Evolutionary conservation across 305 asterid genomes (phyloP), one percentile per base, ranked within the genome.

Genomic region (Fraxinus paxiana): DNA sequence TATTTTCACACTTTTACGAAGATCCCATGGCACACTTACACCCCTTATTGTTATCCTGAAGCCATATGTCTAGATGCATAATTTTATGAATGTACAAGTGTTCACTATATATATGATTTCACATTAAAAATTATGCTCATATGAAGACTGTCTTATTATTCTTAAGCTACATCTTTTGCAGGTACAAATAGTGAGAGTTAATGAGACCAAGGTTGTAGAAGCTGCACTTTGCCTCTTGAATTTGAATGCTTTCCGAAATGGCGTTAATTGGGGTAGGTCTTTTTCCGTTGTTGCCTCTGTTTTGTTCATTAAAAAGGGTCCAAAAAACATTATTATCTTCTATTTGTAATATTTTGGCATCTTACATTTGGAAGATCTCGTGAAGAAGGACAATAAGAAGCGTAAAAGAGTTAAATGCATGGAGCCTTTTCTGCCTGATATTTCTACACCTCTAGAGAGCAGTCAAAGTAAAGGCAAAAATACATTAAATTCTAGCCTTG

Each of bases 131-230:
- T 6, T 56, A 20, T 20, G 4, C 67, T 6, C 3, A 56, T 56
- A 6, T 18, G 24, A 56, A 56, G 4, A 6, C 61, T 15, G 59
- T 18, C 12, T 30, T 84, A 54, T 77, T 82, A 20, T 74, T 76
- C 13, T 80, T 43, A 30, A 71, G 70, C 61, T 73, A 80, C 41
- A 18, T 30, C 73, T 81, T 75, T 80, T 77, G 48, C 74, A 94
- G 98, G 99, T 95, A 77, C 91, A 88, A 88, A 92, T 93, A 77
- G 98, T 90, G 81, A 86, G 98, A 87, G 97, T 90, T 34, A 82
- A 90, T 81, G 83, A 77, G 22, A 71, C 82, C 12, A 96, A 90
- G 4, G 94, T 86, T 12, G 84, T 95, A n/a, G 79, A 67, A 80
- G 99, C 97, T 18, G 97, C 98, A 24, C 90, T 86, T 83, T 83